phyloP scores from a whole-genome alignment of 2,329 filamentous ascomycete species.

The Fusarium metavorans region DNA sequence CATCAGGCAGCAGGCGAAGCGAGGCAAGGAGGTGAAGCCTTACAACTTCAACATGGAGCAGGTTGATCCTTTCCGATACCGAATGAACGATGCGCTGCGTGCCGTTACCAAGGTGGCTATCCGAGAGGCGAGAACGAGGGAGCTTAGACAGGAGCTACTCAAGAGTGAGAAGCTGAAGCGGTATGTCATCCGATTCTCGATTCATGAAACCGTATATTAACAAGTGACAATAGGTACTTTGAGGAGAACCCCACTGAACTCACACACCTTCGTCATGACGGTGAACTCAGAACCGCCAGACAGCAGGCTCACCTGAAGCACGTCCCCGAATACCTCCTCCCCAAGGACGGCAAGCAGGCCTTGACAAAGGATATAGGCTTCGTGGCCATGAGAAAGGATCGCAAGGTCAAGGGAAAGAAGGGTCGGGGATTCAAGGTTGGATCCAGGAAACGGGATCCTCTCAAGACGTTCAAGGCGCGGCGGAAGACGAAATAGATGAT shows the following conservation, averaged over 20 bases:
- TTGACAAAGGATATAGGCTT: slow-evolving; percentile 79
- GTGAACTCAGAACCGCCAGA: slow-evolving; percentile 83
- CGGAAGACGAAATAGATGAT: slow-evolving; percentile 55
- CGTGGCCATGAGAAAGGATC: slow-evolving; percentile 74
- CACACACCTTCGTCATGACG: slow-evolving; percentile 88
- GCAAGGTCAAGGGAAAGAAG: slow-evolving; percentile 63
- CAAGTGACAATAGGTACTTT: slow-evolving; percentile 71
- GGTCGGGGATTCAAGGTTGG: slow-evolving; percentile 61
- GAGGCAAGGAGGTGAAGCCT: slow-evolving; percentile 84
- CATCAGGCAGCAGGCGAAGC: slow-evolving; percentile 80
- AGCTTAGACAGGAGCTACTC: slow-evolving; percentile 88
- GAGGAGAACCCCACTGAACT: slow-evolving; percentile 96
- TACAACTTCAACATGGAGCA: slow-evolving; percentile 97
- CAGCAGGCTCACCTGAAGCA: slow-evolving; percentile 93
- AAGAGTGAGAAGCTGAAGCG: slow-evolving; percentile 95
- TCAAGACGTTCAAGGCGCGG: slow-evolving; percentile 86
- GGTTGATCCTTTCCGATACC: slow-evolving; percentile 93
- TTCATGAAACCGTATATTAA: slow-evolving; percentile 1
- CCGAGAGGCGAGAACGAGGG: slow-evolving; percentile 87
- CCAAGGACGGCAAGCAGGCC: slow-evolving; percentile 78
- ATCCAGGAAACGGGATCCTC: slow-evolving; percentile 80
- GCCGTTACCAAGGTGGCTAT: slow-evolving; percentile 91
- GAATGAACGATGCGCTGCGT: slow-evolving; percentile 91
- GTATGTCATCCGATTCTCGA: slow-evolving; percentile 34
- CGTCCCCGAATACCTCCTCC: slow-evolving; percentile 93